These are phyloP conservation scores for Colletotrichum sp. DNA, from an alignment of 2,329 filamentous ascomycete species.

Conservation along the genomic window DNA sequence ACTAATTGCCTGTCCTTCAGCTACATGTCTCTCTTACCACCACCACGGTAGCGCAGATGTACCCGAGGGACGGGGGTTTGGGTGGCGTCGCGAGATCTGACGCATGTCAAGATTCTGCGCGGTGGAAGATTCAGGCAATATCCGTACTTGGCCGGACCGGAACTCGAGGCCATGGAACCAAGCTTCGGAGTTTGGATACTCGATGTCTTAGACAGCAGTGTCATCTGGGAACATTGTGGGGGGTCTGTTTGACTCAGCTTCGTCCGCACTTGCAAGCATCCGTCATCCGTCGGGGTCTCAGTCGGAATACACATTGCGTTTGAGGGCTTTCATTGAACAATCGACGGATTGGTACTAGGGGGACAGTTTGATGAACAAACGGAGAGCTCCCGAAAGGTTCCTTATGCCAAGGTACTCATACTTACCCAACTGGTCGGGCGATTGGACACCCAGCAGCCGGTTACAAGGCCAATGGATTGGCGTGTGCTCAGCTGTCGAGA, in stretches of 20 bases:
- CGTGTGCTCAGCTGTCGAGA: not conserved
- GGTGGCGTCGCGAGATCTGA: not conserved
- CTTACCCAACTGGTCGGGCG: not conserved
- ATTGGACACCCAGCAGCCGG: not conserved
- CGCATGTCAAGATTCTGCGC: not conserved
- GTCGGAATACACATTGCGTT: not conserved
- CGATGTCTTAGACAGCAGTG: conserved; percentile 5
- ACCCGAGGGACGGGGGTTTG: not conserved
- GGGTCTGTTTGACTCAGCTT: not conserved
- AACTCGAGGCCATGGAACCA: not conserved
- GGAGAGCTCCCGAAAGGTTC: not conserved
- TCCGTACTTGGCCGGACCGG: not conserved
- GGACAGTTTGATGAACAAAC: not conserved
- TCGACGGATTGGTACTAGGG: not conserved
- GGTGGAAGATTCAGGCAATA: not conserved
- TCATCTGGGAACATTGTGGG: not conserved
- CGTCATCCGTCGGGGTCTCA: not conserved
- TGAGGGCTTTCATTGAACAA: not conserved
- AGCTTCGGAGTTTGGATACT: not conserved
- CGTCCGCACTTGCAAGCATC: conserved; percentile 8
- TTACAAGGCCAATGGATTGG: not conserved
- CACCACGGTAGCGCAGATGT: not conserved
- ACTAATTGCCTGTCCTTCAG: not conserved
- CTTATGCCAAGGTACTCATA: not conserved
- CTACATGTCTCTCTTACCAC: not conserved